Conservation (phyloP, 2,329 filamentous ascomycete genomes). For the Fusarium nygamai region DNA sequence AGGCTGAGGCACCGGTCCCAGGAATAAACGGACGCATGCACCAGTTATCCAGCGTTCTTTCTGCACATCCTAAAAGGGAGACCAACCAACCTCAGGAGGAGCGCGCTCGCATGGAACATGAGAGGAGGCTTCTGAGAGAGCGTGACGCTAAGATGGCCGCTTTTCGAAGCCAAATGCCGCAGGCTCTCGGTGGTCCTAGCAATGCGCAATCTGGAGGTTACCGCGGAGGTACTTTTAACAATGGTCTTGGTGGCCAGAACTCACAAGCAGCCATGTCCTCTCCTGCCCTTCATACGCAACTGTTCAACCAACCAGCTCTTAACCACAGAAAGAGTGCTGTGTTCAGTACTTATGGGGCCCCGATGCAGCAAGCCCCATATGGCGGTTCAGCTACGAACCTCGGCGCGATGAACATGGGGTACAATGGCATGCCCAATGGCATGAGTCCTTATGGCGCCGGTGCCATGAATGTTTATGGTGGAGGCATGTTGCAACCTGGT, state of each 20-base stretch:
- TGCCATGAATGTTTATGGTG: conserved; percentile 44
- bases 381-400: conserved; percentile 39
- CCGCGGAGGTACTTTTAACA: conserved; percentile 64
- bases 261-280: conserved; percentile 41
- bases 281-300: conserved; percentile 42
- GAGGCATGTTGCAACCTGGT: conserved; percentile 41
- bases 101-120: conserved; percentile 53
- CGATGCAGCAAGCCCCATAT: conserved; percentile 40
- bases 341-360: conserved; percentile 45
- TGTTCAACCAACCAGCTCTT: conserved; percentile 33
- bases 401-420: conserved; percentile 32
- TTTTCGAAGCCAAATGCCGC: conserved; percentile 61
- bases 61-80: conserved; percentile 54
- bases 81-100: conserved; percentile 54
- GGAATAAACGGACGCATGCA: conserved; percentile 54
- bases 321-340: conserved; percentile 46
- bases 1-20: conserved; percentile 10
- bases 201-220: conserved; percentile 56
- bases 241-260: conserved; percentile 56
- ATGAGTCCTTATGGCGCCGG: conserved; percentile 37
- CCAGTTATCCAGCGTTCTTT: conserved; percentile 67
- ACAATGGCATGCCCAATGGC: conserved; percentile 34
- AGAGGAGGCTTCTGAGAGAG: conserved; percentile 52
- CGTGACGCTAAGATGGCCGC: conserved; percentile 60
- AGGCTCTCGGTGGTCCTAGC: conserved; percentile 47